Base-by-base conservation (phyloP, 208 protist genomes). In the Trypanosoma grayi region DNA sequence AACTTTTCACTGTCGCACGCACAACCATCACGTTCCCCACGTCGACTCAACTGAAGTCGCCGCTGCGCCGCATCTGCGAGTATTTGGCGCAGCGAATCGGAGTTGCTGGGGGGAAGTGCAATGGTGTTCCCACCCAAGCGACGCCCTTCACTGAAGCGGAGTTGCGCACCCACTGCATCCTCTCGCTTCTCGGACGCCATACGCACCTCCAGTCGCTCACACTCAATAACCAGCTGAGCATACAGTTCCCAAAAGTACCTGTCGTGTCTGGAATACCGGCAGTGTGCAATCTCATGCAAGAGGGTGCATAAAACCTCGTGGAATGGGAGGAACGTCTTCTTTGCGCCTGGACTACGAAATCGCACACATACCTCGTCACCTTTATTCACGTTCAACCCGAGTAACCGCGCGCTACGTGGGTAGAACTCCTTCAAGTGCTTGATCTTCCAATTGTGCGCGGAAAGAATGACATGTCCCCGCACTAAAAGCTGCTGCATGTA, bases 201-300 rank as follows among this genome's bases (percentile, higher is more conserved):
- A 4, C 55, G 39, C 40, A 85, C 37, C 30, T 95, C 81, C 16
- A 89, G 54, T 27, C 59, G 73, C 53, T 92, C 85, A 53, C 84
- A 90, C 62, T 95, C 83, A 16, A 61, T 56, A 14, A 90, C 79
- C 5, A 95, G 71, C 20, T 92, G 52, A 36, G 88, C 72, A 63
- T 93, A 90, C 8, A 92, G 73, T 36, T 70, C 50, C 84, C 86
- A 93, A 55, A 95, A 95, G 6, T 70, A 39, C 39, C 71, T 68
- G 52, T 92, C 67, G 57, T 95, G 90, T 28, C 59, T 68, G 0
- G 73, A 77, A 58, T 81, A 63, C 24, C 65, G 53, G 56, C 81
- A 92, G 61, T 97, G 92, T 5, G 82, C 84, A 13, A 97, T 68
- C 77, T 97, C 92, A 71, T 97, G 92, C 41, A 97, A 61, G 13